Evolutionary conservation across 1,284 basidiomycete species (phyloP), one percentile per base, ranked within the genome.

Genomic region (Boletus albobrunnescens): DNA sequence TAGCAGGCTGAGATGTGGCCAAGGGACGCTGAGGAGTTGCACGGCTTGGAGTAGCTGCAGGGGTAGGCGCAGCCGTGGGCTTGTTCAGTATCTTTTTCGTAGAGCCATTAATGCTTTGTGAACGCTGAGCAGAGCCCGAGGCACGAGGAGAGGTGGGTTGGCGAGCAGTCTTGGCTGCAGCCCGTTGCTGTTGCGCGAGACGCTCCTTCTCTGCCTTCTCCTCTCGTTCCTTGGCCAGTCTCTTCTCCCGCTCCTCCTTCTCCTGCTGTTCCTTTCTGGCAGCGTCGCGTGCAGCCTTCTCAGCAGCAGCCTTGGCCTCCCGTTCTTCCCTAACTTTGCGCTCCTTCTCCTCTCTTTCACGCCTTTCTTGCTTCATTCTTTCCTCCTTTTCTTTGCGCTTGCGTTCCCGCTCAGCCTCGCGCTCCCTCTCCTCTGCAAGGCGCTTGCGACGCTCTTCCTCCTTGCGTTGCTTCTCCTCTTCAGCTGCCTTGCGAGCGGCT

Each of bases 391-490:
- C 77, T 56, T 75, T 78, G 33, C 75, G 77, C 56, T 75, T 71
- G 17, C 77, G 74, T 50, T 84, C 82, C 37, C 81, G 77, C 59
- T 91, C 88, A 22, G 77, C 77, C 49, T 79, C 75, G 8, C 76
- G 72, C 50, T 78, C 78, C 56, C 74, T 73, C 57, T 91, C 87
- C 56, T 89, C 85, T 36, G 81, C 78, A 54, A 84, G 73, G 41
- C 81, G 81, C 60, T 82, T 84, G 44, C 81, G 77, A 58, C 81
- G 80, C 60, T 91, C 88, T 64, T 91, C 89, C 47, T 87, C 87
- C 63, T 84, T 89, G 50, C 81, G 77, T 43, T 76, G 72, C 54
- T 77, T 81, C 67, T 94, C 91, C 61, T 92, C 91, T 50, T 91
- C 88, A 46, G 79, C 79, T 32, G 77, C 83, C 63, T 83, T 84